A percentile compares a stretch with the other conserved stretches of the same genome.
phyloP scores from a whole-genome alignment of 345 rosid genomes.

The Excoecaria cochinchinensis region DNA sequence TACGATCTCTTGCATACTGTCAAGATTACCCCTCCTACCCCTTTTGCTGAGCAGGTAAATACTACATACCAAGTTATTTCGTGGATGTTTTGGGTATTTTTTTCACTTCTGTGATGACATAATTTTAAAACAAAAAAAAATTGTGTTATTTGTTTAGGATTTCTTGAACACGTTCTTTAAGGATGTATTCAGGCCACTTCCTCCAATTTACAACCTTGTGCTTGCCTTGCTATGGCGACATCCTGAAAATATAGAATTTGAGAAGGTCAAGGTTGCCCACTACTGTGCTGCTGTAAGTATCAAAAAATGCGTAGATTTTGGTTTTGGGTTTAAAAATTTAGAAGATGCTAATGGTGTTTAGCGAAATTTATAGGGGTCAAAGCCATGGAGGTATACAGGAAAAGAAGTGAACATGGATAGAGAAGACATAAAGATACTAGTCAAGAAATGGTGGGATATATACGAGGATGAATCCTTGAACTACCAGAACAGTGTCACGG shows the following conservation, averaged over 20 bases:
- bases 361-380: conserved; percentile 50
- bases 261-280: conserved; percentile 68
- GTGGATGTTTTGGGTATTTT: not conserved
- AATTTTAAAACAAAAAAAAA: no score
- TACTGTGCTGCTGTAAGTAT: conserved; percentile 86
- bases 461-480: conserved; percentile 66
- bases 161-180: conserved; percentile 80
- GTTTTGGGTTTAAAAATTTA: no score
- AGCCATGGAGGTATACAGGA: conserved; percentile 95
- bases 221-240: conserved; percentile 92
- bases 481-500: conserved; percentile 22
- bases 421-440: conserved; percentile 76
- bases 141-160: conserved; percentile 40
- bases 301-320: not conserved
- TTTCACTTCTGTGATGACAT: no score
- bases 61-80: not conserved
- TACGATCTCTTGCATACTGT: conserved; percentile 47
- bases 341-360: not conserved
- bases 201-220: conserved; percentile 66
- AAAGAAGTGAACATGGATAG: conserved; percentile 78
- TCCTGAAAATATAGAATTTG: conserved; percentile 69
- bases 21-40: conserved; percentile 55
- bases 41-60: conserved; percentile 71
- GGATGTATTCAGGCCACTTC: conserved; percentile 67
- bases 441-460: conserved; percentile 79